Percentiles rank a stretch among this genome's conserved stretches.
Conservation (phyloP, 805 yeast genomes). For the Spathaspora hagerdaliae region DNA sequence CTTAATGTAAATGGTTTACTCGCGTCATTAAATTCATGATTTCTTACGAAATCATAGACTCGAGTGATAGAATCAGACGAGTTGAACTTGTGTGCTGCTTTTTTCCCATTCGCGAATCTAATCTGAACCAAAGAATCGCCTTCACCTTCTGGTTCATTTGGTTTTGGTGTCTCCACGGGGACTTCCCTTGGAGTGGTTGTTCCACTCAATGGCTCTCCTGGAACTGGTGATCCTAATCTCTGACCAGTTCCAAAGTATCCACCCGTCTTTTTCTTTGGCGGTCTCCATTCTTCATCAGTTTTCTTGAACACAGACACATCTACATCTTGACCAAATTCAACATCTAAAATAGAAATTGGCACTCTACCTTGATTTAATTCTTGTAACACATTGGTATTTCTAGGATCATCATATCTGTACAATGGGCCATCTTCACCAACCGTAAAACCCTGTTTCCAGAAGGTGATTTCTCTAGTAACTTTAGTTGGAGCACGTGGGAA, state of each 20-base stretch:
- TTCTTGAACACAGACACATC: constrained; percentile 83
- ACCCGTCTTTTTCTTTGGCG: constrained; percentile 58
- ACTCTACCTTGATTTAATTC: constrained; percentile 89
- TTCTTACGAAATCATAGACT: constrained; percentile 64
- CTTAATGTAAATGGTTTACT: constrained; percentile 60
- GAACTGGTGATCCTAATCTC: constrained; percentile 85
- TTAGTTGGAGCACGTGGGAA: constrained; percentile 48
- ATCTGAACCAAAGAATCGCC: constrained; percentile 81
- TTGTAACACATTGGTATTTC: constrained; percentile 70
- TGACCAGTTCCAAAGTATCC: constrained; percentile 81
- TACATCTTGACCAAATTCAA: constrained; percentile 86
- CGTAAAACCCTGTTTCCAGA: constrained; percentile 96
- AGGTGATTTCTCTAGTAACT: constrained; percentile 78
- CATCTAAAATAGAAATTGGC: constrained; percentile 77
- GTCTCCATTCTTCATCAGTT: constrained; percentile 72
- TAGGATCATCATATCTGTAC: constrained; percentile 86
- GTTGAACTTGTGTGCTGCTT: constrained; percentile 60
- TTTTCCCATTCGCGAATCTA: constrained; percentile 77
- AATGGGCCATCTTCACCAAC: constrained; percentile 82
- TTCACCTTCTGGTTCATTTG: constrained; percentile 19
- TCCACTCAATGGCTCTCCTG: constrained; percentile 49
- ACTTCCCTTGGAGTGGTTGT: constrained; percentile 9
- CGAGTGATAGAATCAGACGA: constrained; percentile 60
- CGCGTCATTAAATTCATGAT: constrained; percentile 41
- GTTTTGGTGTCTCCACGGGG: constrained; percentile 11